Evolutionary conservation across 495 filamentous ascomycete species (phyloP).

Genomic region (Aspergillus nidulans): DNA sequence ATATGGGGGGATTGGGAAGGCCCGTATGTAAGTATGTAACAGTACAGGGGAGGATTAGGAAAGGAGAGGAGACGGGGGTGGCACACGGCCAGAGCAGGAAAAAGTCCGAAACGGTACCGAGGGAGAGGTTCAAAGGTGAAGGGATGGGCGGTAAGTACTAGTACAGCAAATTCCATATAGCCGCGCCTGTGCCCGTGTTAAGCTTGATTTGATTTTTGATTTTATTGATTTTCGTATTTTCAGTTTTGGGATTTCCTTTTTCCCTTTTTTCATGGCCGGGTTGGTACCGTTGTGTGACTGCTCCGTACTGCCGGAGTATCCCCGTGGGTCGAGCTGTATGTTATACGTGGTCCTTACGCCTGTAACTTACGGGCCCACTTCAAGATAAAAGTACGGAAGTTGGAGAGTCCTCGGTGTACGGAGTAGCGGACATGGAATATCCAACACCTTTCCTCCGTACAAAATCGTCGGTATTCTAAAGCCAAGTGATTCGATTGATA

Average conservation of each 20-base stretch:
- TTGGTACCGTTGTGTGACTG: slow-evolving; percentile 14
- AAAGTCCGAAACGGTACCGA: slow-evolving; percentile 25
- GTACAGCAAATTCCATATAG: slow-evolving; percentile 16
- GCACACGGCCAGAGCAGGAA: slow-evolving; percentile 10
- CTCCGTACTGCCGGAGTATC: slow-evolving; percentile 32
- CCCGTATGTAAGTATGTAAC: slow-evolving; percentile 24
- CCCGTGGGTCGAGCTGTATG: slow-evolving; percentile 27
- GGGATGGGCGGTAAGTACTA: slow-evolving; percentile 23
- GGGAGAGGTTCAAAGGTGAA: slow-evolving; percentile 20
- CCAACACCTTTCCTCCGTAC: too few species aligned
- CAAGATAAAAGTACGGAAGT: slow-evolving; percentile 26
- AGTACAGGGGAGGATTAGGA: slow-evolving; percentile 27
- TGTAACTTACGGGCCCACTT: slow-evolving; percentile 26
- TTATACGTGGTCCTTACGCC: slow-evolving; percentile 20
- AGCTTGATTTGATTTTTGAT: slow-evolving; percentile 12
- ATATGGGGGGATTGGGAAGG: slow-evolving; percentile 14
- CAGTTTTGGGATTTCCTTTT: slow-evolving; percentile 12
- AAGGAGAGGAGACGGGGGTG: slow-evolving; percentile 20
- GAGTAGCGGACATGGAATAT: neutral
- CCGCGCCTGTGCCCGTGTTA: slow-evolving; percentile 18
- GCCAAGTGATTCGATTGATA: too few species aligned
- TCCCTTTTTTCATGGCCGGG: neutral
- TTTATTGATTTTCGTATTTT: slow-evolving; percentile 12
- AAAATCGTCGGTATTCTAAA: too few species aligned
- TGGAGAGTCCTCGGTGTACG: neutral